phyloP scores from a whole-genome alignment of 768 basidiomycete species.

The Lactarius deliciosus region DNA sequence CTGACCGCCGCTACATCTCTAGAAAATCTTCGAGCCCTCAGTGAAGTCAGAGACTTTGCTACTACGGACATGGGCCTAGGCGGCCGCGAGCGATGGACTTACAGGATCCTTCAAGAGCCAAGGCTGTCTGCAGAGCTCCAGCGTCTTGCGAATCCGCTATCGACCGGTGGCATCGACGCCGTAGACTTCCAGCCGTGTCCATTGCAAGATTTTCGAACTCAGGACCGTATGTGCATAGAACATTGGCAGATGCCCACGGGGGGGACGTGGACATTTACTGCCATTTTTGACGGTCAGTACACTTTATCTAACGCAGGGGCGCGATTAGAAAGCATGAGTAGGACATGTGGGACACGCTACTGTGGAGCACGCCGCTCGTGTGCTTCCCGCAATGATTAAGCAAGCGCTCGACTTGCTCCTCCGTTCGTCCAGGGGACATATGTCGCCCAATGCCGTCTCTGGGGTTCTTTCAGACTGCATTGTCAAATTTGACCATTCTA shows the following conservation, averaged over 20 bases:
- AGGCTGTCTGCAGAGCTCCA: conserved; percentile 42
- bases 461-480: conserved; percentile 42
- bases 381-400: conserved; percentile 44
- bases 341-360: conserved; percentile 52
- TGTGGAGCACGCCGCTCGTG: conserved; percentile 44
- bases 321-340: conserved; percentile 28
- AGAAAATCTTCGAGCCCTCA: conserved; percentile 50
- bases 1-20: conserved; percentile 47
- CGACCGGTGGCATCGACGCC: conserved; percentile 38
- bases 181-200: conserved; percentile 47
- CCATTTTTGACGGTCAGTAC: conserved; percentile 46
- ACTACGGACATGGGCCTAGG: conserved; percentile 55
- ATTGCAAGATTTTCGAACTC: conserved; percentile 39
- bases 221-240: conserved; percentile 45
- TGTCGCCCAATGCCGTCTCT: conserved; percentile 40
- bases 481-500: conserved; percentile 42
- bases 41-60: conserved; percentile 53
- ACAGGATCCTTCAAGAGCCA: conserved; percentile 46
- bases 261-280: conserved; percentile 46
- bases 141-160: conserved; percentile 40
- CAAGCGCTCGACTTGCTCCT: conserved; percentile 41
- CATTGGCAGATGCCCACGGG: conserved; percentile 41
- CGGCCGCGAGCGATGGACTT: conserved; percentile 54
- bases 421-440: conserved; percentile 31
- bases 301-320: conserved; percentile 4